Base-by-base conservation (phyloP, 192 early-diverging fungal species). In the Coemansia sp. region DNA sequence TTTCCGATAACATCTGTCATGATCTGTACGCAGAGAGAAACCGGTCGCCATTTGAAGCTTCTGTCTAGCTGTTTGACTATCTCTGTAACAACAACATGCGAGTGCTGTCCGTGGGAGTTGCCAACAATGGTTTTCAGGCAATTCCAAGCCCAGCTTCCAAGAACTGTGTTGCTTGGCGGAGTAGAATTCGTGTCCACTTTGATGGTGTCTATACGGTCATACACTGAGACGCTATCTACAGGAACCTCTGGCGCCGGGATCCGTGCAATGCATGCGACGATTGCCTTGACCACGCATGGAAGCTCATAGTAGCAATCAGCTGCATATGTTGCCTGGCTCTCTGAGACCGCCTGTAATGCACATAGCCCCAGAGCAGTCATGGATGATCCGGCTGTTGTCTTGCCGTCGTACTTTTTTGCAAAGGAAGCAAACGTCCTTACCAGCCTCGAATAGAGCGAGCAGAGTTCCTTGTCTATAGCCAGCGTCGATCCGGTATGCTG, bases 401-500 rank as follows among this genome's bases (percentile, higher is more conserved):
- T n/a, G 27, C 27, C 34, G 20, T 27, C 23, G 45, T 29, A 55
- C 33, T 59, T 34, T 27, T 67, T 59, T 11, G 69, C 78, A 61
- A 73, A 85, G 1, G 55, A 34, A 9, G 85, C 85, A 72, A 88
- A 89, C 8, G 59, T 74, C 27, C 64, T 55, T 13, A 89, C 62
- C 31, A 91, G 70, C 22, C 59, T 57, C 55, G 85, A 84, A 66
- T 89, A 91, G 31, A 84, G 54, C 0, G 68, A 38, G 23, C 77
- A 68, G n/a, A 87, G 77, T 33, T 83, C 81, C 13, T 50, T 63
- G 70, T 96, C 92, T 34, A 93, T 87, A 45, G 82, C 85, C 15
- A 92, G 67, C 1, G 86, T 87, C 6, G 86, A 78, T 0, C 87
- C 87, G 36, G 92, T 84, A 56, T 94, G 89, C 60, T 83, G 68